Percentiles rank a stretch among this genome's conserved stretches.
phyloP scores from a whole-genome alignment of 2,329 filamentous ascomycete species.

The Macrophomina phaseolina region DNA sequence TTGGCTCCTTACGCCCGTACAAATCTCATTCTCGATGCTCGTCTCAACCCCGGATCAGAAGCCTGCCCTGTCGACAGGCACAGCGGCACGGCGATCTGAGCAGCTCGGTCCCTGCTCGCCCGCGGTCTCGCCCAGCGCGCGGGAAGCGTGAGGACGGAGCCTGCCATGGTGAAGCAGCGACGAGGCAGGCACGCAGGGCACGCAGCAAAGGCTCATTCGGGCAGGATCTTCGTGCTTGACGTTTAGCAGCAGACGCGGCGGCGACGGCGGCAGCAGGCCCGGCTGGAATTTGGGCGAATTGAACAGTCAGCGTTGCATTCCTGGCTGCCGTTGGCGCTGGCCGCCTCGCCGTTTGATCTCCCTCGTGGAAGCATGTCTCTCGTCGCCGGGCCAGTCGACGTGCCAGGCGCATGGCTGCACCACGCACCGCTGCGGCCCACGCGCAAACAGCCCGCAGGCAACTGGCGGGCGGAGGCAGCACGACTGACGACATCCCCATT shows the following conservation, averaged over 20 bases:
- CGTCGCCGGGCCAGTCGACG: background rate
- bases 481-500: background rate
- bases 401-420: background rate
- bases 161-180: slow-evolving; percentile 1
- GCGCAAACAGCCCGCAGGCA: background rate
- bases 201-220: slow-evolving; percentile 1
- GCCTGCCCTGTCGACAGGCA: slow-evolving; percentile 12
- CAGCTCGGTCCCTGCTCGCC: background rate
- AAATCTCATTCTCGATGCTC: slow-evolving; percentile 7
- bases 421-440: background rate
- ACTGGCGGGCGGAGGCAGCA: background rate
- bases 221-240: slow-evolving; percentile 19
- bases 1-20: background rate
- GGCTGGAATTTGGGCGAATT: background rate
- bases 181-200: slow-evolving; percentile 11
- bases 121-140: slow-evolving; percentile 11
- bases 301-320: slow-evolving; percentile 19
- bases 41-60: slow-evolving; percentile 5
- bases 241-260: background rate
- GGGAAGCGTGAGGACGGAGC: slow-evolving; percentile 3
- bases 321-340: slow-evolving; percentile 1
- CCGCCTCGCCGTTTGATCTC: slow-evolving; percentile 3
- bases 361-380: background rate
- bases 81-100: slow-evolving; percentile 19
- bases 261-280: slow-evolving; percentile 9